A percentile compares a stretch with the other conserved stretches of the same genome.
Evolutionary conservation across 2,329 filamentous ascomycete species (phyloP).

Genomic region (Colletotrichum magnum): DNA sequence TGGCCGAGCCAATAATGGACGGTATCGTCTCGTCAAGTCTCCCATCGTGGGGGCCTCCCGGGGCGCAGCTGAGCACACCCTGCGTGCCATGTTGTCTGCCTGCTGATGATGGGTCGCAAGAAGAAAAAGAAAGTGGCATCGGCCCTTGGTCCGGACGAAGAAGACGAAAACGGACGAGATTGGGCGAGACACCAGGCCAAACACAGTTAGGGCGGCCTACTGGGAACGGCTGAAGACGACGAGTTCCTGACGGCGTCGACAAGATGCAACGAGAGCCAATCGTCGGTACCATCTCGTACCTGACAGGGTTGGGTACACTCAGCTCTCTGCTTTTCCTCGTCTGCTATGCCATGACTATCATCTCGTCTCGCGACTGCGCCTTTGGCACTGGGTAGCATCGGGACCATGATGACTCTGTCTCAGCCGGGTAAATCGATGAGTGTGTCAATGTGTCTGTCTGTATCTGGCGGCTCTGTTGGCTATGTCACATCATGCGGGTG

Average conservation of each 20-base stretch:
- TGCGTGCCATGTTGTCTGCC: conserved; percentile 30
- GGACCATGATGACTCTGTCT: conserved; percentile 29
- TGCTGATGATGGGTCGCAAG: conserved; percentile 9
- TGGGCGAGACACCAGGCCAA: conserved; percentile 11
- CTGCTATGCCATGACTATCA: not conserved
- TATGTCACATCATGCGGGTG: not conserved
- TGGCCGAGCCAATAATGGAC: conserved; percentile 37
- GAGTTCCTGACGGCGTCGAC: conserved; percentile 5
- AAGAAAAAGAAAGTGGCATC: conserved; percentile 1
- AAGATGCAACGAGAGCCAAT: conserved; percentile 23
- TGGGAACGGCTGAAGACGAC: conserved; percentile 13
- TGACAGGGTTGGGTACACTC: not conserved
- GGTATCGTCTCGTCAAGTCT: conserved; percentile 16
- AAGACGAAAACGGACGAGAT: conserved; percentile 7
- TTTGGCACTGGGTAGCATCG: not conserved
- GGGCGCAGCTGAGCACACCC: conserved; percentile 37
- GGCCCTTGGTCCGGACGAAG: not conserved
- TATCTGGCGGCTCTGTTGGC: not conserved
- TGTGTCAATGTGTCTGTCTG: not conserved
- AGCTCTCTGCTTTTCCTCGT: not conserved
- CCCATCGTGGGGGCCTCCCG: conserved; percentile 34
- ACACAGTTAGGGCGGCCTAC: not conserved
- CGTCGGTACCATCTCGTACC: not conserved
- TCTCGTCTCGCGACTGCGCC: conserved; percentile 1
- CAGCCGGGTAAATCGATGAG: conserved; percentile 30